Percentiles rank a stretch among this genome's conserved stretches.
Evolutionary conservation across 129 eudicot species (phyloP).

Genomic region (Tanacetum coccineum): DNA sequence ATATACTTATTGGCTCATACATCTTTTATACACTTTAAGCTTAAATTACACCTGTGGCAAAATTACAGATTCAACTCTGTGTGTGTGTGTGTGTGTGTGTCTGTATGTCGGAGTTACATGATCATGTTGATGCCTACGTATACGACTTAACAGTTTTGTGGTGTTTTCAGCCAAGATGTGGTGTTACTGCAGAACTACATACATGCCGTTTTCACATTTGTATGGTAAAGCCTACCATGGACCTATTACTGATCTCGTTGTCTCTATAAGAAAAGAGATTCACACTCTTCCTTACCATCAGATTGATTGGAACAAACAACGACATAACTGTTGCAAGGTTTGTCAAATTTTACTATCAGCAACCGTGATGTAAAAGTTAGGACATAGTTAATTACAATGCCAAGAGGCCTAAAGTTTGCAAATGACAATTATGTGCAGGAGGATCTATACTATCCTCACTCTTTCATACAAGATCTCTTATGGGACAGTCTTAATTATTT

Average conservation of each 20-base stretch:
- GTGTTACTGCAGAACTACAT: slow-evolving; percentile 49
- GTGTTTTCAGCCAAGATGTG: slow-evolving; percentile 47
- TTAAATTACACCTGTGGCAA: too few relatives aligned
- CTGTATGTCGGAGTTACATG: not conserved
- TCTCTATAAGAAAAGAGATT: slow-evolving; percentile 43
- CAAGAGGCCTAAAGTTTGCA: too few relatives aligned
- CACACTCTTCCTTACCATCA: slow-evolving; percentile 35
- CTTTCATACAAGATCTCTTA: slow-evolving; percentile 42
- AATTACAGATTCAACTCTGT: too few relatives aligned
- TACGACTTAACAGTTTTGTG: not conserved
- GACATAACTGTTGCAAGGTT: slow-evolving; percentile 56
- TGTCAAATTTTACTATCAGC: not conserved
- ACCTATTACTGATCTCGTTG: slow-evolving; percentile 42
- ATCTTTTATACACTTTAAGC: too few relatives aligned
- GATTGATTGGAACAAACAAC: slow-evolving; percentile 50
- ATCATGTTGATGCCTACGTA: not conserved
- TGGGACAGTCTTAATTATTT: slow-evolving; percentile 49
- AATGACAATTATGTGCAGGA: slow-evolving; percentile 14
- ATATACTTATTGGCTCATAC: too few relatives aligned
- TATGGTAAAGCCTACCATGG: slow-evolving; percentile 46
- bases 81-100: too few relatives aligned
- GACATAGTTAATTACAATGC: not conserved
- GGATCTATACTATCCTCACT: slow-evolving; percentile 51
- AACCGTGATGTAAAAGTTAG: not conserved
- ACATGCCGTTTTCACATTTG: slow-evolving; percentile 55